phyloP scores from a whole-genome alignment of 768 basidiomycete genomes.

The Serendipita sp. region DNA sequence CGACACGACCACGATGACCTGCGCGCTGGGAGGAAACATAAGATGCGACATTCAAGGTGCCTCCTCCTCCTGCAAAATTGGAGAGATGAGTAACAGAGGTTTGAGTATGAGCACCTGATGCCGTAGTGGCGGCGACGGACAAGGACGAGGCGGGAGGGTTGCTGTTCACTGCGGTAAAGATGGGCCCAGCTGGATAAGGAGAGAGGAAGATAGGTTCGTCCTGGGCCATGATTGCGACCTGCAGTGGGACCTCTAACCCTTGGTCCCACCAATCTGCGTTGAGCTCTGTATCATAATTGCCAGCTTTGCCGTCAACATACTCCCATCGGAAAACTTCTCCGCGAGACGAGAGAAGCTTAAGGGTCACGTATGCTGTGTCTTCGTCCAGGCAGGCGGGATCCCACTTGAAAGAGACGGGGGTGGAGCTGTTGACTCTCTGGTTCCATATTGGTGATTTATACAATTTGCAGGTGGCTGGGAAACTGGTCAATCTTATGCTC shows the following conservation, averaged over 20 bases:
- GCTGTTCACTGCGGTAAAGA: constrained; percentile 33
- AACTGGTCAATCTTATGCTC: no score
- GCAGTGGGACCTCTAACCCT: background rate
- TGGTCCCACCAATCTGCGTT: background rate
- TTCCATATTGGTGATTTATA: background rate
- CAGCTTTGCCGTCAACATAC: background rate
- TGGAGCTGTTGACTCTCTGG: background rate
- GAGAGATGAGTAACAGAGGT: constrained; percentile 21
- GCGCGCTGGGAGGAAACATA: background rate
- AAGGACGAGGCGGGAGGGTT: background rate
- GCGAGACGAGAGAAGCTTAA: background rate
- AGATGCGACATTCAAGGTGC: background rate
- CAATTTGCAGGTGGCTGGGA: background rate
- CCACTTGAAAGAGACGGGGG: background rate
- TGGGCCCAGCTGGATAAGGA: constrained; percentile 44
- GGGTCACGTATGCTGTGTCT: background rate
- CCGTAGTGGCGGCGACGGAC: constrained; percentile 29
- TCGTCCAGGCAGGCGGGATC: background rate
- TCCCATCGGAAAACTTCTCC: background rate
- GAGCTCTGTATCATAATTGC: background rate
- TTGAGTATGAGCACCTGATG: constrained; percentile 28
- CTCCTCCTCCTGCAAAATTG: constrained; percentile 18
- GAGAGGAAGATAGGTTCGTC: constrained; percentile 30
- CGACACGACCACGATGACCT: constrained; percentile 34
- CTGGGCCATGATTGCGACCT: background rate